Evolutionary conservation across 225 moss, liverwort and hornwort species (phyloP).

Genomic region (Antitrichia curtipendula): DNA sequence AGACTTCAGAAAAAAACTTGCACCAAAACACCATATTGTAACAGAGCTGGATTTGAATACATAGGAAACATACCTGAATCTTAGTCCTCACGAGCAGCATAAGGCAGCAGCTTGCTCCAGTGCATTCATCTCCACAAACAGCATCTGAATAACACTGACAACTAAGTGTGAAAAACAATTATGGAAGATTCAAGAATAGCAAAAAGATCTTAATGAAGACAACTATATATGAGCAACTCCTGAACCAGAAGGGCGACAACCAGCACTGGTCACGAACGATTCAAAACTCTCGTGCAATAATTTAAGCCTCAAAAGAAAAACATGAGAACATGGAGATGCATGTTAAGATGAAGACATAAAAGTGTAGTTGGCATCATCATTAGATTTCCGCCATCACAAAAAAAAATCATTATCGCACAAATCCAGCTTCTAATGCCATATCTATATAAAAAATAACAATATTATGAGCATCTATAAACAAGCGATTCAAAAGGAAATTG

Average conservation of each 20-base stretch:
- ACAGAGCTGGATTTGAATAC: background rate
- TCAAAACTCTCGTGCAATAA: background rate
- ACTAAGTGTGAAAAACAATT: background rate
- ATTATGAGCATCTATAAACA: background rate
- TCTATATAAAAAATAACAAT: background rate
- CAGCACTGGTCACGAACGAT: background rate
- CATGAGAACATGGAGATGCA: background rate
- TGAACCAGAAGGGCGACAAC: background rate
- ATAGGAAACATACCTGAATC: conserved; percentile 8
- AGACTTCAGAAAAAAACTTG: background rate
- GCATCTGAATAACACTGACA: background rate
- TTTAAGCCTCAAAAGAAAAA: background rate
- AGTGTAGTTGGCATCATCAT: background rate
- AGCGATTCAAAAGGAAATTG: background rate
- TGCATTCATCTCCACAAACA: background rate
- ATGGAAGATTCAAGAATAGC: background rate
- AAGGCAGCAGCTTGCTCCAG: background rate
- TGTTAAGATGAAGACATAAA: background rate
- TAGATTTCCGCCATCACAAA: background rate
- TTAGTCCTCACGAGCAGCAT: background rate
- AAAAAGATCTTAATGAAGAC: background rate
- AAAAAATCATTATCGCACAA: background rate
- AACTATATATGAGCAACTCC: background rate
- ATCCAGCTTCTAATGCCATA: background rate
- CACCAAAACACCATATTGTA: background rate